Evolutionary conservation across 306 rosid species (phyloP).

Genomic region (Gillenia trifoliata): DNA sequence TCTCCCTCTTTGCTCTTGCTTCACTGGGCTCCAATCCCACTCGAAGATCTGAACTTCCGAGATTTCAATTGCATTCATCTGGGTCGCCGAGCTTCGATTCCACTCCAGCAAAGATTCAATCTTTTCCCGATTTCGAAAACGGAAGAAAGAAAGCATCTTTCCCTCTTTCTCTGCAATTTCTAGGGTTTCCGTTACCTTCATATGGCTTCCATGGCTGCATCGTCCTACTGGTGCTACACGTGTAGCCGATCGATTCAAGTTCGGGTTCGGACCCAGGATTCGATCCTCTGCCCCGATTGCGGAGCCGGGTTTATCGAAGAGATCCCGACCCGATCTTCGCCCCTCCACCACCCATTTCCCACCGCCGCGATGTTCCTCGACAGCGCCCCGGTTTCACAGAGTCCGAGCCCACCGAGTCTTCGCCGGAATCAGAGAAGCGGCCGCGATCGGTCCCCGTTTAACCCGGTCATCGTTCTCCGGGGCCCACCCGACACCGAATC

Average conservation of each 20-base stretch:
- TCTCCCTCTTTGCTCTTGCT: constrained; percentile 1
- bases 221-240: constrained; percentile 59
- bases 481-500: constrained; percentile 38
- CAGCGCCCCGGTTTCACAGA: constrained; percentile 24
- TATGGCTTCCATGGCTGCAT: constrained; percentile 45
- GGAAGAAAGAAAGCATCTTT: background rate
- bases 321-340: constrained; percentile 36
- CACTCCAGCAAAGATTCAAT: background rate
- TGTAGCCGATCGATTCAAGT: constrained; percentile 45
- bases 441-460: constrained; percentile 57
- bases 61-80: background rate
- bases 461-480: constrained; percentile 63
- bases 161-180: background rate
- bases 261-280: constrained; percentile 32
- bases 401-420: constrained; percentile 31
- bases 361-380: constrained; percentile 37
- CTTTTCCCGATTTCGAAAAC: background rate
- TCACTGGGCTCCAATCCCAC: background rate
- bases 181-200: background rate
- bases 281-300: constrained; percentile 50
- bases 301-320: constrained; percentile 55
- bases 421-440: constrained; percentile 36
- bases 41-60: background rate
- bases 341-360: constrained; percentile 35
- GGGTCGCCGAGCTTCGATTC: background rate